Conservation (phyloP, 768 basidiomycete species). For the Lactifluus piperatus region DNA sequence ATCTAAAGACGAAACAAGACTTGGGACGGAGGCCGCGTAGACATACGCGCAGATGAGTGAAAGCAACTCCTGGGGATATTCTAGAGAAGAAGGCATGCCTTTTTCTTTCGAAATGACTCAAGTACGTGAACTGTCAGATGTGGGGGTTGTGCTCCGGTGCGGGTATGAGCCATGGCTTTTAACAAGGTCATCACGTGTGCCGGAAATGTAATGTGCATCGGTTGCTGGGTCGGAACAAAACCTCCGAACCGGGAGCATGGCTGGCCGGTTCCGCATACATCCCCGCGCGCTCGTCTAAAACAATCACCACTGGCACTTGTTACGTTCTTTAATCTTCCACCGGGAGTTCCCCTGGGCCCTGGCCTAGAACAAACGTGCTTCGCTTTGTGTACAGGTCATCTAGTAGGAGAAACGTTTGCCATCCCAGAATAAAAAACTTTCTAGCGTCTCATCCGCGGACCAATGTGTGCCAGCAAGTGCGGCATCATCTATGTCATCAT, state of each 20-base stretch:
- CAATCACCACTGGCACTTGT: background rate
- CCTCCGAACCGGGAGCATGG: background rate
- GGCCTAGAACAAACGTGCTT: constrained; percentile 10
- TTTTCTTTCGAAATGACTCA: background rate
- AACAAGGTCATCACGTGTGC: constrained; percentile 9
- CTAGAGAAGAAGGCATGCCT: constrained; percentile 24
- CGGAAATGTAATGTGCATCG: background rate
- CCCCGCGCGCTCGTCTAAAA: too few species aligned
- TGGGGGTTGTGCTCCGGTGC: background rate
- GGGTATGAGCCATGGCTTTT: background rate
- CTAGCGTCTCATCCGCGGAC: background rate
- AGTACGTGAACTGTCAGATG: background rate
- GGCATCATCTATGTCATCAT: background rate
- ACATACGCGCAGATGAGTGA: constrained; percentile 65
- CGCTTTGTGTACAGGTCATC: background rate
- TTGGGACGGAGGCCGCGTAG: constrained; percentile 53
- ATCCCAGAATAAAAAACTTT: background rate
- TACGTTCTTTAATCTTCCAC: background rate
- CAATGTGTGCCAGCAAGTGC: background rate
- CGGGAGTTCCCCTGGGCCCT: background rate
- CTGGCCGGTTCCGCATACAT: background rate
- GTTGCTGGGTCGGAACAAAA: background rate
- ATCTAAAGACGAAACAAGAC: constrained; percentile 53
- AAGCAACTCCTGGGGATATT: constrained; percentile 66
- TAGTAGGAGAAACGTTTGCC: background rate